A percentile compares a stretch with the other conserved stretches of the same genome.
These are phyloP conservation scores for Periconia macrospinosa DNA, from an alignment of 2,329 filamentous ascomycete species.

Conservation along the genomic window DNA sequence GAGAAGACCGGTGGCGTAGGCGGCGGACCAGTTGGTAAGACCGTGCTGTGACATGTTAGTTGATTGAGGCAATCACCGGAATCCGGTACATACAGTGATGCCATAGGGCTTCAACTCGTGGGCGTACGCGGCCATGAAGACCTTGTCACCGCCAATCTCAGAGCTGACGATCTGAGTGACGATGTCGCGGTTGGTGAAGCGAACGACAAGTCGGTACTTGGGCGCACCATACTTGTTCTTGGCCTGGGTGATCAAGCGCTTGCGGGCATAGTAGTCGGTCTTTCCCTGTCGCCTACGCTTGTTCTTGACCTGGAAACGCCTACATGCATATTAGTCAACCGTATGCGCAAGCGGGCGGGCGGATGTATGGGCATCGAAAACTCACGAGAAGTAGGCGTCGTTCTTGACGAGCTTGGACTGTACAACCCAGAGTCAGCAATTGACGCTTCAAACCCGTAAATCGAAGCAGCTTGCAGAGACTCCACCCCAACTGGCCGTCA, in stretches of 20 bases:
- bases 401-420: constrained; percentile 97
- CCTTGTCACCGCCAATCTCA: constrained; percentile 97
- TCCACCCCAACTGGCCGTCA: constrained; percentile 32
- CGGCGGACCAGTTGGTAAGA: constrained; percentile 99
- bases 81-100: constrained; percentile 60
- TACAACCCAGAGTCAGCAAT: constrained; percentile 92
- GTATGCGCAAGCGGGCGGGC: constrained; percentile 20
- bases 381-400: constrained; percentile 98
- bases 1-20: constrained; percentile 95
- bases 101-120: constrained; percentile 99
- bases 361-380: constrained; percentile 21
- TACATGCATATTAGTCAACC: constrained; percentile 44
- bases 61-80: neutral
- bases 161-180: constrained; percentile 96
- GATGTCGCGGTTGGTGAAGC: constrained; percentile 99
- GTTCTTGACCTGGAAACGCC: constrained; percentile 99
- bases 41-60: constrained; percentile 61
- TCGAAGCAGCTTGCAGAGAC: constrained; percentile 90
- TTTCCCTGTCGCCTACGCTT: constrained; percentile 93
- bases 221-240: constrained; percentile 99
- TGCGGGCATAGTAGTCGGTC: constrained; percentile 99
- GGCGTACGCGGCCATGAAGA: constrained; percentile 67
- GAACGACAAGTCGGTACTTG: constrained; percentile 99
- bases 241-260: constrained; percentile 99
- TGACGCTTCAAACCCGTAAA: constrained; percentile 84